Evolutionary conservation across 129 eudicot genomes (phyloP).

Genomic region (Heracleum sosnowskyi): DNA sequence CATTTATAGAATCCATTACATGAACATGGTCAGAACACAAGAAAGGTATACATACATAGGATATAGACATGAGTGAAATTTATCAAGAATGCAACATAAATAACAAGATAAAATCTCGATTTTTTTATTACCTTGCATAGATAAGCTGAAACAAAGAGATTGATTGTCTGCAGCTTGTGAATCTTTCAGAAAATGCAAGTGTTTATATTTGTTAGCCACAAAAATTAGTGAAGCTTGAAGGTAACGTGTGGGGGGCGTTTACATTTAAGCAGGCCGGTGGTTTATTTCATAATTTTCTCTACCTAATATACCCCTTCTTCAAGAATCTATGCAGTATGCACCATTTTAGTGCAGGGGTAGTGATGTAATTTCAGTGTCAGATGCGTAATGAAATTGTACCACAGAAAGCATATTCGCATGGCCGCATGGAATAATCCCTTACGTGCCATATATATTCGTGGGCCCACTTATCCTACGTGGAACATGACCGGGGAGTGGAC

Average conservation of each 20-base stretch:
- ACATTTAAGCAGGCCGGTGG: neutral
- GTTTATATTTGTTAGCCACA: no score
- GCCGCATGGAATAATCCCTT: constrained; percentile 1
- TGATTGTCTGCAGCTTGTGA: neutral
- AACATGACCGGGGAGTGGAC: neutral
- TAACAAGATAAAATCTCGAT: no score
- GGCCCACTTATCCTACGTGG: neutral
- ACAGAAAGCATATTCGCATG: neutral
- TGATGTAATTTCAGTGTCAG: neutral
- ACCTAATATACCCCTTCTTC: neutral
- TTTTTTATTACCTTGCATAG: neutral
- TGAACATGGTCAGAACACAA: neutral
- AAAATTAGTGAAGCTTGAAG: neutral
- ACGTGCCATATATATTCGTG: neutral
- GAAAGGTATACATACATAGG: no score
- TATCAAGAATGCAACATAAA: neutral
- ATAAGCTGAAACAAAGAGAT: neutral
- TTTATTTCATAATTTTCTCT: neutral
- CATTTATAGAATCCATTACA: neutral
- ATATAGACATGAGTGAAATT: neutral
- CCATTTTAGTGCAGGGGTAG: no score
- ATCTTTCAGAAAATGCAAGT: neutral
- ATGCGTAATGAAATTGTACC: neutral
- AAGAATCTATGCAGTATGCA: no score
- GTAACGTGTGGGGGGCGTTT: neutral